phyloP scores from a whole-genome alignment of 805 yeast genomes.

The Pichia ethanolica region DNA sequence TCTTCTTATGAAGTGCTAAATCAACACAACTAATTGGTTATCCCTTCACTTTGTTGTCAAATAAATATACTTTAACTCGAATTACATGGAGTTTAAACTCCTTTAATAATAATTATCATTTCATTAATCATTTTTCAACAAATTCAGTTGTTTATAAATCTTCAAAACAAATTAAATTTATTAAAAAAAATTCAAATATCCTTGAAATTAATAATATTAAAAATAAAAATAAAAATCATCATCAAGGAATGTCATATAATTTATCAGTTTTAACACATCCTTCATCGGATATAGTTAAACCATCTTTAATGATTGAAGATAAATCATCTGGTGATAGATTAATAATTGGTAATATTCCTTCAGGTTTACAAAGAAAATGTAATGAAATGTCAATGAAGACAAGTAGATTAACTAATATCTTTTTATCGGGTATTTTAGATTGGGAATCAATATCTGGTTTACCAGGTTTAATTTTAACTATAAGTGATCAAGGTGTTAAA shows the following conservation, averaged over 20 bases:
- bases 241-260: constrained; percentile 34
- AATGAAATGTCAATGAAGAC: constrained; percentile 53
- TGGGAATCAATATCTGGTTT: constrained; percentile 88
- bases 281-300: constrained; percentile 52
- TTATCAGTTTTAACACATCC: constrained; percentile 52
- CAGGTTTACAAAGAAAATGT: constrained; percentile 76
- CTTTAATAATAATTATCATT: no score
- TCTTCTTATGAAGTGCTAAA: no score
- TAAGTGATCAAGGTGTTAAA: constrained; percentile 68
- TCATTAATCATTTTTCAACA: no score
- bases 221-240: neutral
- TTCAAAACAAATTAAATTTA: no score
- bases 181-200: no score
- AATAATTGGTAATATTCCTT: constrained; percentile 73
- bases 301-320: constrained; percentile 44
- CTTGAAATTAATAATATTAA: neutral
- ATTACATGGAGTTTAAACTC: no score
- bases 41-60: no score
- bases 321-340: constrained; percentile 47
- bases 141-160: no score
- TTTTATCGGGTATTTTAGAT: constrained; percentile 66
- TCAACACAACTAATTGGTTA: no score
- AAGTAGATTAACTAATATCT: constrained; percentile 55
- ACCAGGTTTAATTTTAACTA: constrained; percentile 80
- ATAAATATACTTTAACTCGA: no score